phyloP scores from a whole-genome alignment of 2,329 filamentous ascomycete species.

The Macrophomina tecta region DNA sequence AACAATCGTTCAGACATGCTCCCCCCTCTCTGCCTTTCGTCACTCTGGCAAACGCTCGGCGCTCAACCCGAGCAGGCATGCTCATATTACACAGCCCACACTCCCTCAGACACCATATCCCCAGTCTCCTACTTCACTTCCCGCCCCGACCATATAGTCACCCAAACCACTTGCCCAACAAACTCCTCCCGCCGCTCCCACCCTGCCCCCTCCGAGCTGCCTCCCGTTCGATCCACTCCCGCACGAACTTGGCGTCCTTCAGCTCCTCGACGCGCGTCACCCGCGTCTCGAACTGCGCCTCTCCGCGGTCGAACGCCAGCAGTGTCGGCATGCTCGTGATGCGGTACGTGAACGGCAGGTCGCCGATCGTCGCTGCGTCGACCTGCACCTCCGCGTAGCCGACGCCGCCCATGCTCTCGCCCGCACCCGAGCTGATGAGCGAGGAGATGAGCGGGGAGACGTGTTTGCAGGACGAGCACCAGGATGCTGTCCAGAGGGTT shows the following conservation, averaged over 20 bases:
- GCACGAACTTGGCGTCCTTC: constrained; percentile 52
- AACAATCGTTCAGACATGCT: too few species aligned
- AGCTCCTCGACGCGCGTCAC: constrained; percentile 52
- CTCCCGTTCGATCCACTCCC: constrained; percentile 55
- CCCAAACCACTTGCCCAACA: constrained; percentile 25
- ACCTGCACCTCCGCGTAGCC: constrained; percentile 57
- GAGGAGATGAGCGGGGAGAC: constrained; percentile 51
- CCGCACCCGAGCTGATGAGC: constrained; percentile 52
- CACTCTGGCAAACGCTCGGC: too few species aligned
- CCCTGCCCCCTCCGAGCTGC: constrained; percentile 61
- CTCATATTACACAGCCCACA: too few species aligned
- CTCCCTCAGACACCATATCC: neutral
- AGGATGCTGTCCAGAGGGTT: constrained; percentile 58
- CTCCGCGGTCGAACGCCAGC: constrained; percentile 56
- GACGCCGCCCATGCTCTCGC: constrained; percentile 53
- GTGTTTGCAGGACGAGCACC: constrained; percentile 52
- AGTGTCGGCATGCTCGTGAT: constrained; percentile 57
- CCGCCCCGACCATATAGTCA: neutral
- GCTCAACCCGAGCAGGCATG: too few species aligned
- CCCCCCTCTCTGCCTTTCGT: too few species aligned
- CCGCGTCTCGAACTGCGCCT: constrained; percentile 56
- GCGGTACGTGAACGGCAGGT: constrained; percentile 49
- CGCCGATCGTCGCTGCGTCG: constrained; percentile 53
- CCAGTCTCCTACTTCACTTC: neutral
- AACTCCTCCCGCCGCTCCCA: constrained; percentile 30